A percentile compares a stretch with the other conserved stretches of the same genome.
phyloP scores from a whole-genome alignment of 352 stramenopile species.

The Phytopythium aichiense region DNA sequence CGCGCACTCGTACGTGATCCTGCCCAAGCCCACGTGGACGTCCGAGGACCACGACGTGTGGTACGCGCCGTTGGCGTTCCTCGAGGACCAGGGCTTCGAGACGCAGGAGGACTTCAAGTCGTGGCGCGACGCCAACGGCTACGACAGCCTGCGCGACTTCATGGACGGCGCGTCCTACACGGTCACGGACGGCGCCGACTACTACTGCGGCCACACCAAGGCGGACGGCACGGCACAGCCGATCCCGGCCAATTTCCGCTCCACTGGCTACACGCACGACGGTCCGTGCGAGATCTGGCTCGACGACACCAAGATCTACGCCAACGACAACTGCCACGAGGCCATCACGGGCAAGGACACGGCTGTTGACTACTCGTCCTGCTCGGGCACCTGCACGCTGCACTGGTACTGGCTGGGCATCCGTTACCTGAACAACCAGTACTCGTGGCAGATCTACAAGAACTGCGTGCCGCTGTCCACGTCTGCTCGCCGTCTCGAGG shows the following conservation, averaged over 20 bases:
- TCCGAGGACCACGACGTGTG: constrained; percentile 26
- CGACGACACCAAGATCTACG: constrained; percentile 29
- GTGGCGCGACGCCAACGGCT: constrained; percentile 30
- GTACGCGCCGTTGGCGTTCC: constrained; percentile 40
- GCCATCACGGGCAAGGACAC: constrained; percentile 28
- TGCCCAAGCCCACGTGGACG: constrained; percentile 31
- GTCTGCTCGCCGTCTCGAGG: constrained; percentile 17
- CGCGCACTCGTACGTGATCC: constrained; percentile 33
- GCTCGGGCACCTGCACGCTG: constrained; percentile 32
- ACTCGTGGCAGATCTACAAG: constrained; percentile 55
- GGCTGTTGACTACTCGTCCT: constrained; percentile 45
- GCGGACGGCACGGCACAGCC: constrained; percentile 19
- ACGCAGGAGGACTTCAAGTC: constrained; percentile 35
- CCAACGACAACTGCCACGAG: constrained; percentile 35
- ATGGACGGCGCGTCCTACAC: constrained; percentile 38
- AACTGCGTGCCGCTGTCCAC: constrained; percentile 30
- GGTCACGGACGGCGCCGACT: constrained; percentile 22
- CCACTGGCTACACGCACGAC: constrained; percentile 45
- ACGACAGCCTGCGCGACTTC: constrained; percentile 40
- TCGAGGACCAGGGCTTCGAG: constrained; percentile 40
- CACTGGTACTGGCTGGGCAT: constrained; percentile 42
- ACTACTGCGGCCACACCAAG: constrained; percentile 31
- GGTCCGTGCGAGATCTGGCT: constrained; percentile 50
- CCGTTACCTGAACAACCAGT: constrained; percentile 38
- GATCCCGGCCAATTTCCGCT: constrained; percentile 32